Base-by-base conservation (phyloP, 2,329 filamentous ascomycete genomes). In the Penicillium griseofulvum region DNA sequence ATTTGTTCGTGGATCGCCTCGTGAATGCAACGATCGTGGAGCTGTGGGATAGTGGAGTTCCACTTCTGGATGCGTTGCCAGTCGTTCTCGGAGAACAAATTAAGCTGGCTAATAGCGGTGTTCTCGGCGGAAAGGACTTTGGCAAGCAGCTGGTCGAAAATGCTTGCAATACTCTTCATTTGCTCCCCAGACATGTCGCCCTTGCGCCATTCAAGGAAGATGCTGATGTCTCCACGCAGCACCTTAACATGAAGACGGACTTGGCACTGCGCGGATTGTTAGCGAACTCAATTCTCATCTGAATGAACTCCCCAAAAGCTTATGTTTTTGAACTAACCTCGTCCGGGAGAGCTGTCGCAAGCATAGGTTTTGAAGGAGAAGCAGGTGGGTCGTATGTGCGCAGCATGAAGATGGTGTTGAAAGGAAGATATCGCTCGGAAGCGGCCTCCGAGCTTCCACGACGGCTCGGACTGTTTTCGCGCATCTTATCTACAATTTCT, bases 41-140 rank as follows among this genome's bases (percentile, higher is more conserved):
- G 67, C 34, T 72, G 64, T 2, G 74, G 74, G 0, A 70, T 66
- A 29, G 77, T 75, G 59, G 77, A 77, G 48, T 81, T 82, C 71
- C 83, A 83, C 5, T 78, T 75, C 8, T 80, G 65, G 39, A 85
- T 78, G 52, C 83, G 81, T 5, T 79, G 74, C 57, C 80, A 79
- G 60, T 86, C 83, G 9, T 78, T 73, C 45, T 82, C 78, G 12
- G 77, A 83, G 61, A 85, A 83, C 3, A 83, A 72, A 65, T 83
- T 79, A 26, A 81, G 68, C 19, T 80, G 71, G 6, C 72, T 76
- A 48, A 83, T 70, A 4, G 71, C 68, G 16, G 70, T 72, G 10
- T 74, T 71, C 0, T 78, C 76, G 4, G 69, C 66, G 2, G 74
- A 69, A 12, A 84, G 58, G 2, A 83, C 75, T 17, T 76, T 69